A percentile compares a stretch with the other conserved stretches of the same genome.
These are phyloP conservation scores for Pachysolen tannophilus DNA, from an alignment of 805 yeast species.

Conservation along the genomic window DNA sequence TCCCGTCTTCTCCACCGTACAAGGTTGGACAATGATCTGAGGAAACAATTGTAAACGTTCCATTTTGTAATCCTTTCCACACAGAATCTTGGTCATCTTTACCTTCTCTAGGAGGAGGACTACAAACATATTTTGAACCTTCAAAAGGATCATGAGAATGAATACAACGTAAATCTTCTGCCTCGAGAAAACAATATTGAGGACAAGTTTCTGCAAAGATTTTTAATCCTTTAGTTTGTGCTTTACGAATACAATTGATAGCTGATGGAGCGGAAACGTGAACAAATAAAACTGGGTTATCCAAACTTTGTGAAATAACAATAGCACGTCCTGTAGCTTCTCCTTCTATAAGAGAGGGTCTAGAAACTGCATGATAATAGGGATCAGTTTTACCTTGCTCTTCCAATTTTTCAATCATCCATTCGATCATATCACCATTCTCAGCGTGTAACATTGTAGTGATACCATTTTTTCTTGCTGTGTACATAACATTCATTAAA, in stretches of 20 bases:
- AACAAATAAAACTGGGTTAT: slow-evolving; percentile 14
- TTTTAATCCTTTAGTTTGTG: slow-evolving; percentile 12
- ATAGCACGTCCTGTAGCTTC: slow-evolving; percentile 15
- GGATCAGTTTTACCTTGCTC: slow-evolving; percentile 13
- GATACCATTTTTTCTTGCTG: slow-evolving; percentile 11
- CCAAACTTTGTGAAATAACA: slow-evolving; percentile 12
- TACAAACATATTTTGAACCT: slow-evolving; percentile 15
- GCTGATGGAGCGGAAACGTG: slow-evolving; percentile 15
- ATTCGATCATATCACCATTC: slow-evolving; percentile 14
- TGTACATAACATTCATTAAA: slow-evolving; percentile 11
- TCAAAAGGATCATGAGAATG: slow-evolving; percentile 13
- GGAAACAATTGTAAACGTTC: slow-evolving; percentile 14
- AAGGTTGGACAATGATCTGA: slow-evolving; percentile 15
- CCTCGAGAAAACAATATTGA: slow-evolving; percentile 12
- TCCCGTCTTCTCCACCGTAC: slow-evolving; percentile 12
- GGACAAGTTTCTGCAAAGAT: slow-evolving; percentile 16
- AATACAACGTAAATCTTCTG: slow-evolving; percentile 11
- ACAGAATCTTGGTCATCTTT: slow-evolving; percentile 11
- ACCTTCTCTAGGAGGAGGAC: slow-evolving; percentile 14
- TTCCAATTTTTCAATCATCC: slow-evolving; percentile 13
- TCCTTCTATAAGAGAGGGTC: slow-evolving; percentile 14
- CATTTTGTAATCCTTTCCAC: slow-evolving; percentile 14
- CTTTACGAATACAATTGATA: slow-evolving; percentile 11
- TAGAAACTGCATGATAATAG: slow-evolving; percentile 13
- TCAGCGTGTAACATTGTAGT: slow-evolving; percentile 17